Evolutionary conservation across 1,284 basidiomycete genomes (phyloP), one percentile per base, ranked within the genome.

Genomic region (Jaminaea rosea): DNA sequence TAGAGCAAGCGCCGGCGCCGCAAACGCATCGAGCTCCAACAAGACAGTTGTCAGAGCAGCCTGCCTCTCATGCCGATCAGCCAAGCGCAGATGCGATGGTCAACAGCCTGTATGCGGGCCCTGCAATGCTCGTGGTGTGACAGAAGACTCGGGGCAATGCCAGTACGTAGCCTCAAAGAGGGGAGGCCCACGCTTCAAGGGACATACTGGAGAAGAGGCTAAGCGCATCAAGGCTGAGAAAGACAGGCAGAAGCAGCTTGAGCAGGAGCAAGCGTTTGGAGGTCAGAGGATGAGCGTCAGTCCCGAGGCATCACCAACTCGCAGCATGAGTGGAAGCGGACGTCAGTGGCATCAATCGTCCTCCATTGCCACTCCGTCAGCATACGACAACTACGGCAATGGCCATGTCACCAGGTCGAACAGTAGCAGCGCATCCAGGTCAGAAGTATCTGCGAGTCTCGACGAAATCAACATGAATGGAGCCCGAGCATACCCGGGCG

Each of bases 171-270:
- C 63, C 13, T 60, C 58, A 48, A 66, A 64, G 45, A 55, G 66
- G 7, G 66, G 66, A 24, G 66, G 66, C 1, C 66, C 66, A 10
- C 51, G 66, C 13, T 66, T 62, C 59, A 68, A 68, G 53, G 66
- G 66, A 31, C 50, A 64, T 44, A 58, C 55, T 29, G 65, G 63
- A 19, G 55, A 56, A 8, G 63, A 62, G 21, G 62, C 63, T 1
- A 60, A 55, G 45, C 56, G 56, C 36, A 50, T 59, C 13, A 62
- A 62, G 26, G 49, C 49, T 9, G 49, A 51, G 15, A 46, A 45
- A 21, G 49, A 51, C 1, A 47, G 28, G 34, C 11, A 21, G 29
- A 47, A 32, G 28, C n/a, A n/a, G n/a, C 26, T 8, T 13, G 15
- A 27, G 21, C 44, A 31, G 6, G 26, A 21, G n/a, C 31, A 32